A percentile compares a stretch with the other conserved stretches of the same genome.
Evolutionary conservation across 1,284 basidiomycete genomes (phyloP).

Genomic region (Melampsora larici-populina): DNA sequence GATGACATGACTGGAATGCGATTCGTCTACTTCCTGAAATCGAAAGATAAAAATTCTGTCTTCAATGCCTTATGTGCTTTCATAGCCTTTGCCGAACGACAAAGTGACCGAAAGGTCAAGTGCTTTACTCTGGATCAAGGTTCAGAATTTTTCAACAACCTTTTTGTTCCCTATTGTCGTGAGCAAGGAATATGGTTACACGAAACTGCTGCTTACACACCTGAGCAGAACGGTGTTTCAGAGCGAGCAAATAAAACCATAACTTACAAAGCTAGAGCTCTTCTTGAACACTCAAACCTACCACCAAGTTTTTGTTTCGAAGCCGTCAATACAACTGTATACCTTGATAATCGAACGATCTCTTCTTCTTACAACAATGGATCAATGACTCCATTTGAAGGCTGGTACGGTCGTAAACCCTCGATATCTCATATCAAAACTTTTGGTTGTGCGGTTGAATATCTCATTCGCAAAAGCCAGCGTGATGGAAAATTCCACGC

Average conservation of each 20-base stretch:
- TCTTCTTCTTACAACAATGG: too few species aligned
- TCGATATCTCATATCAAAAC: not conserved
- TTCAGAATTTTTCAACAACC: not conserved
- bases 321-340: too few species aligned
- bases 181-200: not conserved
- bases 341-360: not conserved
- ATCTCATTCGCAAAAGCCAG: not conserved
- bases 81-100: too few species aligned
- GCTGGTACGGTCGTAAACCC: too few species aligned
- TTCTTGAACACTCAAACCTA: too few species aligned
- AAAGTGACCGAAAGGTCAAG: too few species aligned
- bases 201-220: too few species aligned
- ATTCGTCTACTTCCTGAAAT: not conserved
- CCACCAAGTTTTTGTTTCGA: too few species aligned
- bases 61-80: not conserved
- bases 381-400: too few species aligned
- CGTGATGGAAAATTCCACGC: not conserved
- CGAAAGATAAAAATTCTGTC: not conserved
- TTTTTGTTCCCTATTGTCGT: not conserved
- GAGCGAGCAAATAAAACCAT: too few species aligned
- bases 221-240: too few species aligned
- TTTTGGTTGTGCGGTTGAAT: not conserved
- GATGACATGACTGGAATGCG: not conserved
- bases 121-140: not conserved
- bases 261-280: too few species aligned